A percentile compares a stretch with the other conserved stretches of the same genome.
Evolutionary conservation across 768 basidiomycete species (phyloP).

Genomic region (Coprinellus micaceus): DNA sequence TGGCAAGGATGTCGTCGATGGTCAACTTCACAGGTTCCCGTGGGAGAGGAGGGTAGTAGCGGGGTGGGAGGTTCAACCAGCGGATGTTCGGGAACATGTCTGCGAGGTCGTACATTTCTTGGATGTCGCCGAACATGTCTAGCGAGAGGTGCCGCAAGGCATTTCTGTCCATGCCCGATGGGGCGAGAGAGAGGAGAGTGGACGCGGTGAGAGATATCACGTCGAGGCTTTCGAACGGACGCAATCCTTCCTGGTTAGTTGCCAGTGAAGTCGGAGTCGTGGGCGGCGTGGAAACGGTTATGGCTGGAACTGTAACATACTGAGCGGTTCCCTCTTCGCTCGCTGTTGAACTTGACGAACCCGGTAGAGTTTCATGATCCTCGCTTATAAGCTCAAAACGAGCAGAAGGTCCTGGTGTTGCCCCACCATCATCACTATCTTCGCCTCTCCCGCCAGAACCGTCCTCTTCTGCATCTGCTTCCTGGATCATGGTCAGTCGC

Average conservation of each 20-base stretch:
- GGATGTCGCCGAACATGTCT: slow-evolving; percentile 26
- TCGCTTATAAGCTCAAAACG: not conserved
- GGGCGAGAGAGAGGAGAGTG: slow-evolving; percentile 25
- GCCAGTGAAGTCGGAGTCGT: slow-evolving; percentile 12
- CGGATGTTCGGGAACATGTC: slow-evolving; percentile 36
- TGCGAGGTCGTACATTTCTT: slow-evolving; percentile 29
- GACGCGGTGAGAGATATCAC: slow-evolving; percentile 27
- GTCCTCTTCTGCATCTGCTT: slow-evolving; percentile 6
- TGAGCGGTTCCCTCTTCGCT: no score
- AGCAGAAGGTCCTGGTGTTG: not conserved
- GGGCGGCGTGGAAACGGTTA: slow-evolving; percentile 10
- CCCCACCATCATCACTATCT: not conserved
- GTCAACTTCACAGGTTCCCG: slow-evolving; percentile 17
- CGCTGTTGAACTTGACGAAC: not conserved
- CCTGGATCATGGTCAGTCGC: not conserved
- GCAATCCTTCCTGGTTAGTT: slow-evolving; percentile 8
- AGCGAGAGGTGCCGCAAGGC: slow-evolving; percentile 32
- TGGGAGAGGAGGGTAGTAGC: slow-evolving; percentile 17
- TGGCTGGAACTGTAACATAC: slow-evolving; percentile 19
- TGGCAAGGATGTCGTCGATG: slow-evolving; percentile 37
- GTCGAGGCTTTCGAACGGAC: slow-evolving; percentile 35
- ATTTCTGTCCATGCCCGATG: slow-evolving; percentile 22
- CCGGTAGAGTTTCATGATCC: not conserved
- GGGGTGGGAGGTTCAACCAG: slow-evolving; percentile 37
- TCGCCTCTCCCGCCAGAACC: not conserved